These are phyloP conservation scores for Myriosclerotinia scirpicola DNA, from an alignment of 2,329 filamentous ascomycete genomes.

Conservation along the genomic window DNA sequence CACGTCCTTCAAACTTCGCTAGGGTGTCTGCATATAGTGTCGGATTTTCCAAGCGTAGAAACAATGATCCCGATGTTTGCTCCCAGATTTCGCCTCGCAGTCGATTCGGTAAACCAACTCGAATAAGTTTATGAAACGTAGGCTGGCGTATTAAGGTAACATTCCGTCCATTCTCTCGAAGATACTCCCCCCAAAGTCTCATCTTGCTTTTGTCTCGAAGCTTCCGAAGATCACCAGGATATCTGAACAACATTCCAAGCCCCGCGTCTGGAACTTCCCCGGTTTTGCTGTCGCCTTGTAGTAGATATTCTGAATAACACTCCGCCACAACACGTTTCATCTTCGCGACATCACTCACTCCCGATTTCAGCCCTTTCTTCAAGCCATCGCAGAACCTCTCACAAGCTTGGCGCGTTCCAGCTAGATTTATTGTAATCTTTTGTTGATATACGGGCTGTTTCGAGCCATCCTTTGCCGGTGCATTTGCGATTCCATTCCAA, in stretches of 20 bases:
- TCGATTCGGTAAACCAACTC: slow-evolving; percentile 90
- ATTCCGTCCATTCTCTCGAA: slow-evolving; percentile 93
- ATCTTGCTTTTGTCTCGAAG: slow-evolving; percentile 95
- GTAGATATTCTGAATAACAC: slow-evolving; percentile 87
- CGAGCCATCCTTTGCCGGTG: slow-evolving; percentile 47
- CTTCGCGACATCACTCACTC: slow-evolving; percentile 83
- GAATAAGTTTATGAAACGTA: slow-evolving; percentile 95
- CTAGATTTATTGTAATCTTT: slow-evolving; percentile 87
- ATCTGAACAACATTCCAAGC: slow-evolving; percentile 87
- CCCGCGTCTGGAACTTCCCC: slow-evolving; percentile 83
- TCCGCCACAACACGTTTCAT: slow-evolving; percentile 76
- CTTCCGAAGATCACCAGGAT: slow-evolving; percentile 93
- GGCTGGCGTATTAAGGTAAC: slow-evolving; percentile 89
- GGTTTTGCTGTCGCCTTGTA: slow-evolving; percentile 61
- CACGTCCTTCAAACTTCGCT: slow-evolving; percentile 76
- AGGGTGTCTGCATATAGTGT: slow-evolving; percentile 82
- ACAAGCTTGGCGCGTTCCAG: slow-evolving; percentile 82
- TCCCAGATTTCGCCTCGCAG: slow-evolving; percentile 96
- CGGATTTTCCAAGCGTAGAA: slow-evolving; percentile 81
- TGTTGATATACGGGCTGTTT: slow-evolving; percentile 58
- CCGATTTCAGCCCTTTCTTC: slow-evolving; percentile 83
- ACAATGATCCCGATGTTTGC: slow-evolving; percentile 86
- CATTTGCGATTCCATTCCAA: slow-evolving; percentile 73
- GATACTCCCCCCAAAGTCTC: slow-evolving; percentile 94
- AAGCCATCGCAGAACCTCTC: slow-evolving; percentile 95